Evolutionary conservation across 306 rosid genomes (phyloP), one percentile per base, ranked within the genome.

Genomic region (Sicyos baderoa): DNA sequence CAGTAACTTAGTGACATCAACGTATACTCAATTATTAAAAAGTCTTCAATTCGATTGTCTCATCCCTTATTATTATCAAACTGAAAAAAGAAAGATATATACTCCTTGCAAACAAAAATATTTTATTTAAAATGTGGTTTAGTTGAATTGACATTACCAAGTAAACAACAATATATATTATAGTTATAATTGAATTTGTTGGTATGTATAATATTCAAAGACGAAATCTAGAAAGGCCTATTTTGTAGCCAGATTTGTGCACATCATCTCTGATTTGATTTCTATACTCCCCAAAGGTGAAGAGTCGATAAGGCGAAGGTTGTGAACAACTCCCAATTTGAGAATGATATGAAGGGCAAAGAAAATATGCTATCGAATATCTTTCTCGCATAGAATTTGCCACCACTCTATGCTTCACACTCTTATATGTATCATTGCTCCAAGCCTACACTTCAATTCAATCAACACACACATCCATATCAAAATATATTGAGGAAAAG

Each of bases 401-500:
- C 83, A 87, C 80, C 4, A 89, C 96, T 71, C 81, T 89, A 87
- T 91, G 97, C 85, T 89, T 88, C 80, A 87, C 95, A 47, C 96
- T 91, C 79, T 85, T 85, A 82, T 89, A 89, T 54, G 67, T 80
- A 75, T 89, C 87, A 45, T 87, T 91, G 87, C 96, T 91, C 97
- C 97, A 89, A 15, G 96, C 97, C 97, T 91, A 77, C 6, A 12
- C 5, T 47, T 47, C 51, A 47, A 13, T 40, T 40, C 1, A 40
- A 40, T 40, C 11, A 7, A 35, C n/a, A n/a, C n/a, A 35, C 3
- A 35, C 6, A 35, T 35, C 5, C 40, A 3, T 35, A 35, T 35
- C 40, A 35, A 35, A 35, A n/a, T n/a, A n/a, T n/a, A n/a, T n/a
- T n/a, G n/a, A n/a, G n/a, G n/a, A n/a, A n/a, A n/a, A n/a, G n/a